A percentile compares a stretch with the other conserved stretches of the same genome.
Conservation (phyloP, 1,284 basidiomycete species). For the Rhodotorula mucilaginosa region DNA sequence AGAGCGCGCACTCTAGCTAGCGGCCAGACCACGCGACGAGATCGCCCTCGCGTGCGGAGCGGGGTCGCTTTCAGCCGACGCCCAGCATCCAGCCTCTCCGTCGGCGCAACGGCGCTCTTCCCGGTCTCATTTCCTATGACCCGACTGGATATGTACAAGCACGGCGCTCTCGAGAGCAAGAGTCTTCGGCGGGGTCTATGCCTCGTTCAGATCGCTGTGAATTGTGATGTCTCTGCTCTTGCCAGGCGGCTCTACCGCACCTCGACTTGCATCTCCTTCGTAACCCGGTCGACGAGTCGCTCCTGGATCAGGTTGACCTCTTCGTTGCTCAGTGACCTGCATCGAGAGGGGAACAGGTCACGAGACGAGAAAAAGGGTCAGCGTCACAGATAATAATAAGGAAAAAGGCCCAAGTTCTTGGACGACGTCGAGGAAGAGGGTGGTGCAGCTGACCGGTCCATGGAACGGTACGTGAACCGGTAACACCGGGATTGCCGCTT, state of each 20-base stretch:
- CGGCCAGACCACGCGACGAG: no score
- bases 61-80: no score
- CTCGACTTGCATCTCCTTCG: constrained; percentile 53
- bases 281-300: constrained; percentile 51
- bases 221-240: no score
- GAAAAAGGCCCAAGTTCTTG: background rate
- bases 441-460: constrained; percentile 64
- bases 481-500: constrained; percentile 77
- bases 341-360: background rate
- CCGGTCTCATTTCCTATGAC: no score
- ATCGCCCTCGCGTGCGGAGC: no score
- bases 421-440: background rate
- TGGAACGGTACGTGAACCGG: constrained; percentile 90
- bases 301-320: constrained; percentile 79
- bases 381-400: constrained; percentile 43
- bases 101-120: no score
- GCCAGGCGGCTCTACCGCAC: constrained; percentile 46
- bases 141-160: no score
- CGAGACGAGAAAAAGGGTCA: constrained; percentile 46
- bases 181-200: no score
- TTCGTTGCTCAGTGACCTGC: constrained; percentile 73
- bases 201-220: no score
- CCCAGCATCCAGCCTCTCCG: no score
- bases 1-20: no score
- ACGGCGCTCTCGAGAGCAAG: no score